Base-by-base conservation (phyloP, 495 filamentous ascomycete species). In the Jackrogersella minutella region DNA sequence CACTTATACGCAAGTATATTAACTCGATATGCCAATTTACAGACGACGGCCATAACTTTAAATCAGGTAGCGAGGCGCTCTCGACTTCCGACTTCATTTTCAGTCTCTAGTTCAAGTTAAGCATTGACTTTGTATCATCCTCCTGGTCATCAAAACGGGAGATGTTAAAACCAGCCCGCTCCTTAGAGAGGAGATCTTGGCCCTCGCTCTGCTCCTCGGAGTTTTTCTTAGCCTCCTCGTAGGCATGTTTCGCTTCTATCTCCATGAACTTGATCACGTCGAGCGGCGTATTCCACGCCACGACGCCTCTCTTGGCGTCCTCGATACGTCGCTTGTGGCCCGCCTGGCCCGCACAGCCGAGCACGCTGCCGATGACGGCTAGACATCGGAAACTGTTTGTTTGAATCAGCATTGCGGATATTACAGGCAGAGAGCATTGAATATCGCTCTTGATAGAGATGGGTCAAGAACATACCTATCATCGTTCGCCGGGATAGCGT, bases 401-500 rank as follows among this genome's bases (percentile, higher is more conserved):
- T 30, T 30, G 26, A 30, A 30, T 30, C 26, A 30, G 26, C 3
- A 30, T 30, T n/a, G n/a, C n/a, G n/a, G n/a, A n/a, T n/a, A n/a
- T n/a, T n/a, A n/a, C 26, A 30, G 26, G 7, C 7, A 30, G 26
- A 30, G 3, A 30, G 26, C 26, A 30, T 30, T 21, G 1, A 22
- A 22, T 11, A 17, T 34, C 39, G 55, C 31, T 4, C 31, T 9
- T 7, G 9, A 34, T 7, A 39, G 11, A 14, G 13, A n/a, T 14
- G 7, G 8, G 40, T 17, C 40, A 16, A 1, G 3, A 9, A 75
- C 82, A 72, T 72, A 90, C 88, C 88, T 91, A 77, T 99, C 95
- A 72, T 99, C 95, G 73, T 99, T 99, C 16, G 92, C 90, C 4
- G 95, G 95, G 66, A 99, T 97, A 2, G 92, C 91, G 76, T 99